Evolutionary conservation across 2,329 filamentous ascomycete species (phyloP).

Genomic region (Diaporthe vaccinii): DNA sequence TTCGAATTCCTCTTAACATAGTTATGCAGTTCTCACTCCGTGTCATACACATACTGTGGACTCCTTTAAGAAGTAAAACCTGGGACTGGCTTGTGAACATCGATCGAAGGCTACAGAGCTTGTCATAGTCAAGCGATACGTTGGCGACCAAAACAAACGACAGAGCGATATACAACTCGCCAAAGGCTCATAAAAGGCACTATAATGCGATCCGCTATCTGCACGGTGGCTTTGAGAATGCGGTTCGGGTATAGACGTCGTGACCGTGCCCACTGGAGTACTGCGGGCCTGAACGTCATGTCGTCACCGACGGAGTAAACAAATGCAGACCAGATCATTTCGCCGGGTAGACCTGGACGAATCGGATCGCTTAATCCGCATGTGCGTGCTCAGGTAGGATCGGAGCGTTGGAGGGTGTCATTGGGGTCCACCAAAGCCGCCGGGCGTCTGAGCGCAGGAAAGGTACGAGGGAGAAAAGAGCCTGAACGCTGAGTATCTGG

Average conservation of each 20-base stretch:
- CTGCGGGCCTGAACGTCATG: no score
- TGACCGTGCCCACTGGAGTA: no score
- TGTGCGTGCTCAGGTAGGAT: conserved; percentile 18
- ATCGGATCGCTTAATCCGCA: not conserved
- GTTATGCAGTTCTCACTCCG: not conserved
- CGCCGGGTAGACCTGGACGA: not conserved
- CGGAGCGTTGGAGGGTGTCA: not conserved
- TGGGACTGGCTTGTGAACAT: not conserved
- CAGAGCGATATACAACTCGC: not conserved
- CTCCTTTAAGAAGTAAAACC: not conserved
- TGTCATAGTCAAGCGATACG: not conserved
- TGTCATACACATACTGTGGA: not conserved
- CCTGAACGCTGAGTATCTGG: not conserved
- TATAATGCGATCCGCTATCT: not conserved
- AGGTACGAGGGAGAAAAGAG: not conserved
- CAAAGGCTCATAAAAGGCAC: not conserved
- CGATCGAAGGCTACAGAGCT: not conserved
- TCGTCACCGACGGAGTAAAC: not conserved
- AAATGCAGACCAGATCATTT: not conserved
- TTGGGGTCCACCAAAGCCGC: not conserved
- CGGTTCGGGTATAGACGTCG: not conserved
- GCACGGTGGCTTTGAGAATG: not conserved
- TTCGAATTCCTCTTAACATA: not conserved
- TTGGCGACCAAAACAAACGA: not conserved
- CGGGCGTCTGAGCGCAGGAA: conserved; percentile 11